A percentile compares a stretch with the other conserved stretches of the same genome.
Conservation (phyloP, 495 filamentous ascomycete species). For the Neurospora sp. region DNA sequence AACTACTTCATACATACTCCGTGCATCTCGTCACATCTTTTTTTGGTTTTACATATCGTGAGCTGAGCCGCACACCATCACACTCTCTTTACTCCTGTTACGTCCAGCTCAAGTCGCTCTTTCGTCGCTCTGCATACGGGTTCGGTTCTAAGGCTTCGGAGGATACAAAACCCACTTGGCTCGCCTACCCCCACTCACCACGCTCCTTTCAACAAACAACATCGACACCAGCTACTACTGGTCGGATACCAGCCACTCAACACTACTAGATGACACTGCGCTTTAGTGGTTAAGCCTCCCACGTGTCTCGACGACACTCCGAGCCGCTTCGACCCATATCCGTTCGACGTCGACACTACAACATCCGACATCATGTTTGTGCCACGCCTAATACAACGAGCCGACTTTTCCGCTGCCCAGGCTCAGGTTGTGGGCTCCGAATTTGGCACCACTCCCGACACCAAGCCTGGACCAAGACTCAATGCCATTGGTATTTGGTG, state of each 20-base stretch:
- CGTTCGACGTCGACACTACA: neutral
- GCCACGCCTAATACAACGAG: slow-evolving; percentile 5
- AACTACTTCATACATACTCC: neutral
- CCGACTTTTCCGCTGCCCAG: neutral
- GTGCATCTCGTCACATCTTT: neutral
- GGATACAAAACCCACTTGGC: neutral
- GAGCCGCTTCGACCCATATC: neutral
- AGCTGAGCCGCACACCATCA: neutral
- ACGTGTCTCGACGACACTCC: neutral
- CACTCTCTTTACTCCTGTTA: neutral
- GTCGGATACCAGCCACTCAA: neutral
- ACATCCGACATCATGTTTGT: slow-evolving; percentile 15
- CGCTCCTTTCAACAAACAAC: neutral
- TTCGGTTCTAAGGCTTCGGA: neutral
- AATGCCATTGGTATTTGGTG: slow-evolving; percentile 21
- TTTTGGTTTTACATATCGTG: neutral
- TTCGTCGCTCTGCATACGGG: neutral
- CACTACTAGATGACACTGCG: neutral
- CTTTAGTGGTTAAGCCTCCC: neutral
- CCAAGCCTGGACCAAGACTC: slow-evolving; percentile 13
- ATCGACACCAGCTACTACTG: neutral
- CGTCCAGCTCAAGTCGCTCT: neutral
- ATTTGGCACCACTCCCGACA: slow-evolving; percentile 21
- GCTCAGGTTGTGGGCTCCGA: slow-evolving; percentile 17
- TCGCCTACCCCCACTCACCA: neutral